Percentiles rank a stretch among this genome's conserved stretches.
Evolutionary conservation across 495 filamentous ascomycete species (phyloP).

Genomic region (Aspergillus wentii): DNA sequence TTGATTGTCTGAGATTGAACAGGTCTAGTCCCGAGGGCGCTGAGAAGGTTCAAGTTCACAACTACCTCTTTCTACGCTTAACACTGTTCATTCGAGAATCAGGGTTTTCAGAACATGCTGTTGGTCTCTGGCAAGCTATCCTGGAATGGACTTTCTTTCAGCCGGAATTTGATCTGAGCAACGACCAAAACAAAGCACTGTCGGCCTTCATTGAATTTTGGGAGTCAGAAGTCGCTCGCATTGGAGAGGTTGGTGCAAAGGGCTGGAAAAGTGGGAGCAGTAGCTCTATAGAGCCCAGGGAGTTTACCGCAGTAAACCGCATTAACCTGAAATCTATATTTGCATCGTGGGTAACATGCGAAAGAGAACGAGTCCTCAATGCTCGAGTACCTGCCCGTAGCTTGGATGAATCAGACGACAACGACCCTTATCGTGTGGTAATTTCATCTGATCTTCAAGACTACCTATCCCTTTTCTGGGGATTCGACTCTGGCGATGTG

Average conservation of each 20-base stretch:
- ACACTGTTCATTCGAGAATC: constrained; percentile 72
- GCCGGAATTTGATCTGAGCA: constrained; percentile 23
- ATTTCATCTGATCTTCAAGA: constrained; percentile 71
- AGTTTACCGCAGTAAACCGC: constrained; percentile 8
- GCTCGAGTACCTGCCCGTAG: constrained; percentile 61
- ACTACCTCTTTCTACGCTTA: constrained; percentile 70
- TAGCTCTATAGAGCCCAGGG: constrained; percentile 14
- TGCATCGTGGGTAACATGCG: constrained; percentile 55
- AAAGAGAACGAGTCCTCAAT: constrained; percentile 42
- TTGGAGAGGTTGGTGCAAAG: constrained; percentile 67
- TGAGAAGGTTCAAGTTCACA: constrained; percentile 41
- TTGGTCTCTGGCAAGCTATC: constrained; percentile 77
- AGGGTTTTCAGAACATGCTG: constrained; percentile 72
- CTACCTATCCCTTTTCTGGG: constrained; percentile 52
- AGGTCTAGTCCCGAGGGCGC: constrained; percentile 16
- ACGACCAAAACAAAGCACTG: constrained; percentile 14
- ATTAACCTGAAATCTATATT: constrained; percentile 30
- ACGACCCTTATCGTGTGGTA: constrained; percentile 75
- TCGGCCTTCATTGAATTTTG: constrained; percentile 69
- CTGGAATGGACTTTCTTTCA: constrained; percentile 69
- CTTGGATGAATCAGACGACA: constrained; percentile 57
- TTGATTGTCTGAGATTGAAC: constrained; percentile 51
- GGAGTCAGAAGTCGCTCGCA: constrained; percentile 77
- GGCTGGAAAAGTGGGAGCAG: constrained; percentile 55
- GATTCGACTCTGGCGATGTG: constrained; percentile 21